Evolutionary conservation across 352 stramenopile genomes (phyloP).

Genomic region (Phytopythium oedochilum): DNA sequence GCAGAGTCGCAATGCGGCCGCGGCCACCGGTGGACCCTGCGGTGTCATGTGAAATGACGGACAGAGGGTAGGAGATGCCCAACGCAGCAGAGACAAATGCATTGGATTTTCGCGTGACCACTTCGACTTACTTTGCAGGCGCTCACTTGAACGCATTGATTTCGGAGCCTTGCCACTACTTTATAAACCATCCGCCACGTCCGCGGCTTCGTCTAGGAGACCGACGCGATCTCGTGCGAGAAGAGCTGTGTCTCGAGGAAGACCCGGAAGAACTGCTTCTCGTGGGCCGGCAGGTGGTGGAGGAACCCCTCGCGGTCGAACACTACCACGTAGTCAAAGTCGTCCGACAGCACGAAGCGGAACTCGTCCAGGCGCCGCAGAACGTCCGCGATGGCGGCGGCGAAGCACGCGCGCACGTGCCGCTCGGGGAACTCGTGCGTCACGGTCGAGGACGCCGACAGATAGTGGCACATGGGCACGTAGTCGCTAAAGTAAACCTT

Average conservation of each 20-base stretch:
- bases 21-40: conserved; percentile 1
- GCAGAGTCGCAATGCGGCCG: conserved; percentile 2
- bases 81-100: neutral
- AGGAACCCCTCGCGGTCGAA: conserved; percentile 78
- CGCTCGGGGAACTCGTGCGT: conserved; percentile 44
- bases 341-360: conserved; percentile 81
- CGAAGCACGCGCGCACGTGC: conserved; percentile 58
- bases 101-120: no score
- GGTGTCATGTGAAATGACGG: neutral
- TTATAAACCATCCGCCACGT: no score
- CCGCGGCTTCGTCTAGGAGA: no score
- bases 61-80: no score
- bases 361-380: conserved; percentile 66
- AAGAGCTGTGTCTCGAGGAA: conserved; percentile 88
- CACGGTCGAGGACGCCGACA: conserved; percentile 13
- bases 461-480: conserved; percentile 51
- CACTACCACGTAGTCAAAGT: conserved; percentile 85
- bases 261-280: conserved; percentile 64
- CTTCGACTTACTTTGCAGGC: no score
- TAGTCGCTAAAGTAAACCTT: conserved; percentile 77
- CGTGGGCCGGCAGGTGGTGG: conserved; percentile 35
- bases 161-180: no score
- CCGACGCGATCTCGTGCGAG: conserved; percentile 76
- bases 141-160: no score
- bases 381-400: conserved; percentile 39